These are phyloP conservation scores for Myxozyma kluyveri DNA, from an alignment of 805 yeast species.

Conservation along the genomic window DNA sequence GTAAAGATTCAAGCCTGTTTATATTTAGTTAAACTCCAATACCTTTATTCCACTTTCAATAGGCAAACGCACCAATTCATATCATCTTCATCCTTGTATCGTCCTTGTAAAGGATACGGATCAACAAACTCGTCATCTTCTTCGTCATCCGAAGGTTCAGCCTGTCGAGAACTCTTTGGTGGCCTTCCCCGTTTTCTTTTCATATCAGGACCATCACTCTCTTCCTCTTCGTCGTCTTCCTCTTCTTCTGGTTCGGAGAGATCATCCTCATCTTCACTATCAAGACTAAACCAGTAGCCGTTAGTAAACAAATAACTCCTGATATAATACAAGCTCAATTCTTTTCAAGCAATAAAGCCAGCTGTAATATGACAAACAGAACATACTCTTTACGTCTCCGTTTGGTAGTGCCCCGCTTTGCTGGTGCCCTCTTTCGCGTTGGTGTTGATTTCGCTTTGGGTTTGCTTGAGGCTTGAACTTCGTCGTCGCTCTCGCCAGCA, in stretches of 20 bases:
- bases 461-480: not conserved
- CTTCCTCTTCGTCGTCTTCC: constrained; percentile 43
- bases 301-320: no score
- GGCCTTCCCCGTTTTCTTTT: constrained; percentile 15
- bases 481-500: constrained; percentile 49
- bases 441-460: no score
- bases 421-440: constrained; percentile 32
- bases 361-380: no score
- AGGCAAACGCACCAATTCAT: constrained; percentile 43
- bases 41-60: not conserved
- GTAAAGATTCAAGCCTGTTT: constrained; percentile 58
- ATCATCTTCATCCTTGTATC: constrained; percentile 80
- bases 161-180: constrained; percentile 11
- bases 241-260: constrained; percentile 36
- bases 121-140: constrained; percentile 44
- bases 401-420: constrained; percentile 28
- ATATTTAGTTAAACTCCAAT: not conserved
- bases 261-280: constrained; percentile 29
- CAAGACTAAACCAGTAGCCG: constrained; percentile 29
- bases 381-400: constrained; percentile 20
- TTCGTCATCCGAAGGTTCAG: constrained; percentile 39
- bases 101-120: constrained; percentile 93
- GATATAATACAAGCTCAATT: no score
- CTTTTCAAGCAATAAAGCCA: no score
- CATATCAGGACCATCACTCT: constrained; percentile 44